A percentile compares a stretch with the other conserved stretches of the same genome.
Evolutionary conservation across 2,329 filamentous ascomycete genomes (phyloP).

Genomic region (Arthrobotrys entomopaga): DNA sequence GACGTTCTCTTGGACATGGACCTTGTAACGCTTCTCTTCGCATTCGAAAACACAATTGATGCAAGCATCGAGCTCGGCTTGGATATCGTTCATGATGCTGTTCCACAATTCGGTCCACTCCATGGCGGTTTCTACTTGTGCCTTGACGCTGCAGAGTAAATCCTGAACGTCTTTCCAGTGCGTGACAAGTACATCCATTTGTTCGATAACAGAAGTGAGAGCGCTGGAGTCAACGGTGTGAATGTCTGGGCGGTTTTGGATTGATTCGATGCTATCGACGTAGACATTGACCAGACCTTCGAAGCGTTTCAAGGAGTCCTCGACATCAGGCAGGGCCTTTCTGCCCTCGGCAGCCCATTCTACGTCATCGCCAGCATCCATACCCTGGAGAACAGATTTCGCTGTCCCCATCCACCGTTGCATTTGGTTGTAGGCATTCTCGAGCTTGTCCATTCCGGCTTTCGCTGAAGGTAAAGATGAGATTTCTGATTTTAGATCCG

Average conservation of each 20-base stretch:
- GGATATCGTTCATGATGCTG: conserved; percentile 90
- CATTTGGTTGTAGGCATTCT: conserved; percentile 90
- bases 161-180: conserved; percentile 86
- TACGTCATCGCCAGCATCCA: conserved; percentile 96
- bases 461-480: conserved; percentile 84
- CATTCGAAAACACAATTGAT: conserved; percentile 84
- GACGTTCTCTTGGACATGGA: conserved; percentile 69
- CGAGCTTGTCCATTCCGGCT: conserved; percentile 82
- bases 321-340: conserved; percentile 78
- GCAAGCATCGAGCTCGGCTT: conserved; percentile 78
- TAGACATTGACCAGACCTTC: conserved; percentile 92
- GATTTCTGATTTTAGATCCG: conserved; percentile 83
- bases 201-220: conserved; percentile 77
- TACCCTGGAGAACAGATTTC: conserved; percentile 83
- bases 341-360: conserved; percentile 95
- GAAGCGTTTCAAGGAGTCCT: conserved; percentile 81
- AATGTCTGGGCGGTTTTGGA: conserved; percentile 84
- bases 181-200: conserved; percentile 86
- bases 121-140: conserved; percentile 95
- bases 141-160: conserved; percentile 81
- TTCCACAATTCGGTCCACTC: conserved; percentile 99
- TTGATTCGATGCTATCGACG: conserved; percentile 88
- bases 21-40: conserved; percentile 90
- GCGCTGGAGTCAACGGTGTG: conserved; percentile 75
- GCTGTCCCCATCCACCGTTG: conserved; percentile 93